Evolutionary conservation across 2,329 filamentous ascomycete species (phyloP).

Genomic region (Gaeumannomyces sp.): DNA sequence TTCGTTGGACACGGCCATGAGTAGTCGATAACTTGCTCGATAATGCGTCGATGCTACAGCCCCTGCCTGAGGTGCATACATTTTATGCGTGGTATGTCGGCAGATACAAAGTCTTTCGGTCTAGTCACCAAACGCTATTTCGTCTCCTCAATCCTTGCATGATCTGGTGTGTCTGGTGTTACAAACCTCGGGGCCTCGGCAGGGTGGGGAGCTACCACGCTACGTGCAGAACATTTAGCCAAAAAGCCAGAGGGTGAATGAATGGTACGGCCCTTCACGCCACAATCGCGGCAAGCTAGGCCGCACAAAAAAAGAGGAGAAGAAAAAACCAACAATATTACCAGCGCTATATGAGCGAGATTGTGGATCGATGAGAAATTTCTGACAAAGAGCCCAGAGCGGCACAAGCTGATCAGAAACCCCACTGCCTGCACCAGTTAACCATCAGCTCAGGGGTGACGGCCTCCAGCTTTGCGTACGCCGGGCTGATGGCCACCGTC

Average conservation of each 20-base stretch:
- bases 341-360: background rate
- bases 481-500: constrained; percentile 33
- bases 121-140: too few species aligned
- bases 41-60: background rate
- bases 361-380: background rate
- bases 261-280: too few species aligned
- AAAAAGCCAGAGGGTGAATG: background rate
- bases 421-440: constrained; percentile 44
- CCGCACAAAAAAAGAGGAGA: background rate
- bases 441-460: constrained; percentile 38
- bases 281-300: too few species aligned
- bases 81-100: background rate
- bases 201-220: too few species aligned
- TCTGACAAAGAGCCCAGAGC: background rate
- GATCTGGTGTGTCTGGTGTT: too few species aligned
- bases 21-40: background rate
- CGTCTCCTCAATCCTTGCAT: too few species aligned
- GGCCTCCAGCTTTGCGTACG: constrained; percentile 33
- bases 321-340: background rate
- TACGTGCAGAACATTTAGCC: background rate
- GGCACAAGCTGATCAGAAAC: constrained; percentile 15
- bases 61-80: too few species aligned
- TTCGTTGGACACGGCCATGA: background rate
- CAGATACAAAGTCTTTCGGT: background rate
- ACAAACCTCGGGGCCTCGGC: too few species aligned